Evolutionary conservation across 139 green algal genomes (phyloP).

Genomic region (Chlorella sp.): DNA sequence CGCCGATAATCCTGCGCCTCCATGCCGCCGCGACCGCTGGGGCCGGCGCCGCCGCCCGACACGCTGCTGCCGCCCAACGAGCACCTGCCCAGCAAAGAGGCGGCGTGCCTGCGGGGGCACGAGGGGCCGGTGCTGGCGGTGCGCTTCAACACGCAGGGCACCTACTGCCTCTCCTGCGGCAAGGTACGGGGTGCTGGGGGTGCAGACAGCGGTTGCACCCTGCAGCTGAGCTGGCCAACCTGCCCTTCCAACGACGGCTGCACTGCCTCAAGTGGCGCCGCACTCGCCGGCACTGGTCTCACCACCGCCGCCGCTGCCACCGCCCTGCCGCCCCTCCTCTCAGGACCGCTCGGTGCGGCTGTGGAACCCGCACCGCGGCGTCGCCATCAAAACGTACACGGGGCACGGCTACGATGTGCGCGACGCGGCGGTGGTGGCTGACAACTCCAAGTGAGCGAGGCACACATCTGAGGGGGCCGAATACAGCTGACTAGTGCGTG

Average conservation of each 20-base stretch:
- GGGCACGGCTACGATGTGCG: slow-evolving; percentile 93
- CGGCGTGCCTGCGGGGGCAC: slow-evolving; percentile 66
- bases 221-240: too few species aligned
- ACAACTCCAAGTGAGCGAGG: slow-evolving; percentile 87
- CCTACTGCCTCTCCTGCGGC: slow-evolving; percentile 86
- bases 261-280: too few species aligned
- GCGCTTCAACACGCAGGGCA: slow-evolving; percentile 83
- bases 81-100: slow-evolving; percentile 18
- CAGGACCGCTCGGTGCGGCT: slow-evolving; percentile 87
- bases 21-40: slow-evolving; percentile 5
- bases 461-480: too few species aligned
- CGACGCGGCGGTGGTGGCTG: slow-evolving; percentile 66
- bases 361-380: slow-evolving; percentile 86
- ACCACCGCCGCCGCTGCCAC: too few species aligned
- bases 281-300: too few species aligned
- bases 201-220: background rate
- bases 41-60: slow-evolving; percentile 26
- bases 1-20: background rate
- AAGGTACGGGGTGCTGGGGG: slow-evolving; percentile 60
- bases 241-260: too few species aligned
- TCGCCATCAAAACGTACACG: slow-evolving; percentile 84
- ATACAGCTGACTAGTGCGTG: too few species aligned
- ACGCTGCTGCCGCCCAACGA: slow-evolving; percentile 28
- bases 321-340: background rate
- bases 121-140: slow-evolving; percentile 86